These are phyloP conservation scores for Echria macrotheca DNA, from an alignment of 495 filamentous ascomycete species.

Conservation along the genomic window DNA sequence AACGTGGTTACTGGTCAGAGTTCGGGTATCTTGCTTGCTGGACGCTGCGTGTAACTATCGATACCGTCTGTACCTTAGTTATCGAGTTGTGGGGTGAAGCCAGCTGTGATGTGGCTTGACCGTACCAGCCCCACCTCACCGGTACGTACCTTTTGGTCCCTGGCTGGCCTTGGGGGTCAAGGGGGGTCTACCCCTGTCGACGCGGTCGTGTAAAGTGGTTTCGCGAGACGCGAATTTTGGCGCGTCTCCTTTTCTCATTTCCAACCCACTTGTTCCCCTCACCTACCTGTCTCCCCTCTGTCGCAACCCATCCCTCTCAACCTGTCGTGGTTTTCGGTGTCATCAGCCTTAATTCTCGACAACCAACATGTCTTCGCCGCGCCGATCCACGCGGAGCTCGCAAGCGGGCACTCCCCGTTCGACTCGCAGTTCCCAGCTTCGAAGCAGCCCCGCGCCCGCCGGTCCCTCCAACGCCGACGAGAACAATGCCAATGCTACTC, in stretches of 20 bases:
- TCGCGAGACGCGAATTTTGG: slow-evolving; percentile 18
- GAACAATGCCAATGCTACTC: slow-evolving; percentile 45
- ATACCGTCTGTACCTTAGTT: neutral
- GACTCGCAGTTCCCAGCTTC: slow-evolving; percentile 47
- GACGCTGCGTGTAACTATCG: slow-evolving; percentile 3
- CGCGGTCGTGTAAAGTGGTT: slow-evolving; percentile 25
- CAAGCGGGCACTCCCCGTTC: slow-evolving; percentile 53
- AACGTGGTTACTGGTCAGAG: neutral
- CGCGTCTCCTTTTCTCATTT: slow-evolving; percentile 22
- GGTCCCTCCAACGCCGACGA: slow-evolving; percentile 38
- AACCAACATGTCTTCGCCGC: slow-evolving; percentile 55
- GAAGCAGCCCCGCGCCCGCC: slow-evolving; percentile 44
- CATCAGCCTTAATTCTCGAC: too few species aligned
- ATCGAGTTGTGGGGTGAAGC: slow-evolving; percentile 22
- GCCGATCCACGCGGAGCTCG: slow-evolving; percentile 49
- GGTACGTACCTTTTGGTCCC: slow-evolving; percentile 24
- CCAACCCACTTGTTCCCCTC: slow-evolving; percentile 6
- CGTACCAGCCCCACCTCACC: slow-evolving; percentile 15
- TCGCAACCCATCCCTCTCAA: slow-evolving; percentile 1
- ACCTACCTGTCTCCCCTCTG: neutral
- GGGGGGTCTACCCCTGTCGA: slow-evolving; percentile 16
- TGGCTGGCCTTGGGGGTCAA: too few species aligned
- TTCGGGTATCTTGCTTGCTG: slow-evolving; percentile 3
- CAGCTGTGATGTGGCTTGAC: slow-evolving; percentile 28
- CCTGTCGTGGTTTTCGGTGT: too few species aligned